These are phyloP conservation scores for Aspergillus sp. DNA, from an alignment of 2,329 filamentous ascomycete genomes.

Conservation along the genomic window DNA sequence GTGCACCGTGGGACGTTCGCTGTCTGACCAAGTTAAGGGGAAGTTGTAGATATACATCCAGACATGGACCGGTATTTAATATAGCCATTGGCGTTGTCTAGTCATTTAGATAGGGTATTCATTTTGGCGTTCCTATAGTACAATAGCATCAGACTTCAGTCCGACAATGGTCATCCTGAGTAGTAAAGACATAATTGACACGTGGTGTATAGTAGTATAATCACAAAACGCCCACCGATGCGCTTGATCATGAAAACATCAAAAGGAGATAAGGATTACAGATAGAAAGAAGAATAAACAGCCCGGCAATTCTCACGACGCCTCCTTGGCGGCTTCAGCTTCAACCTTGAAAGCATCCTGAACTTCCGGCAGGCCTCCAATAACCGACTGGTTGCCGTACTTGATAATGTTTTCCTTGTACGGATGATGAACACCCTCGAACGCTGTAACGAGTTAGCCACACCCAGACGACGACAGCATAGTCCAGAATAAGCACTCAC, in stretches of 20 bases:
- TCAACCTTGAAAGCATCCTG: conserved; percentile 30
- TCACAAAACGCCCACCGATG: conserved; percentile 33
- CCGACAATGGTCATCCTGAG: neutral
- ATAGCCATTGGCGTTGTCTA: neutral
- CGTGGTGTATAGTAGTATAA: conserved; percentile 2
- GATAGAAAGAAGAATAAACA: conserved; percentile 6
- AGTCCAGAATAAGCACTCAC: conserved; percentile 33
- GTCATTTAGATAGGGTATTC: conserved; percentile 12
- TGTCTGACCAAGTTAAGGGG: conserved; percentile 14
- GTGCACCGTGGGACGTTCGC: conserved; percentile 61
- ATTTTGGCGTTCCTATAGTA: conserved; percentile 4
- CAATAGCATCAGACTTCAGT: conserved; percentile 3
- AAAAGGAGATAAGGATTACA: conserved; percentile 8
- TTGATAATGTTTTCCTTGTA: conserved; percentile 82
- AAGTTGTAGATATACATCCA: conserved; percentile 21
- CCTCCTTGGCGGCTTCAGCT: conserved; percentile 24
- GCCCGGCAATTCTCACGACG: conserved; percentile 8
- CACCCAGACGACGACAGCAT: neutral
- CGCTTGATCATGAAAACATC: conserved; percentile 28
- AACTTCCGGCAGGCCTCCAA: conserved; percentile 30
- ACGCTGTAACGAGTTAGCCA: conserved; percentile 48
- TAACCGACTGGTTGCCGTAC: conserved; percentile 53
- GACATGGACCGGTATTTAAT: neutral
- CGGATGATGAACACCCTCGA: conserved; percentile 86
- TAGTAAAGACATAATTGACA: neutral